Evolutionary conservation across 1,139 yeast genomes (phyloP).

Genomic region (Hansenula sp.): DNA sequence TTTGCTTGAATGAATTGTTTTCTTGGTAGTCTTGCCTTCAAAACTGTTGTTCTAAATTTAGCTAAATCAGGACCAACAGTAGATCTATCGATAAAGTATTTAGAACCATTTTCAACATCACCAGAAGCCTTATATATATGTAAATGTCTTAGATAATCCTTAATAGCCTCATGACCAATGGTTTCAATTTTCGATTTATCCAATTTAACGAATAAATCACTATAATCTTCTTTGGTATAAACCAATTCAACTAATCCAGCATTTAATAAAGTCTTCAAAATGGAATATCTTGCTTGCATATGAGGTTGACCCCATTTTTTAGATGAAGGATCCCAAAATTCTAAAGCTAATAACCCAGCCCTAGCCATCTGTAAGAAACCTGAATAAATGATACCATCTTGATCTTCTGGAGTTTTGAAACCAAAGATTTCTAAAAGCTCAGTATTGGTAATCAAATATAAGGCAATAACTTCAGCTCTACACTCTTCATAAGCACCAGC

Average conservation of each 20-base stretch:
- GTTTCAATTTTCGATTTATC: constrained; percentile 60
- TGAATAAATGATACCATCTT: constrained; percentile 58
- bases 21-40: constrained; percentile 74
- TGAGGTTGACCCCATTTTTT: constrained; percentile 95
- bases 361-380: constrained; percentile 82
- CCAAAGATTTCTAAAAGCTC: constrained; percentile 73
- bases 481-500: constrained; percentile 92
- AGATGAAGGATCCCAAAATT: constrained; percentile 80
- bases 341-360: constrained; percentile 79
- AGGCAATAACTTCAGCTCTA: constrained; percentile 87
- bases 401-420: constrained; percentile 50
- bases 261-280: constrained; percentile 67
- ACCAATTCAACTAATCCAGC: constrained; percentile 59
- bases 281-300: constrained; percentile 88
- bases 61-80: constrained; percentile 62
- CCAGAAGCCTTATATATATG: constrained; percentile 80
- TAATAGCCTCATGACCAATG: constrained; percentile 70
- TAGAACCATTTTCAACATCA: constrained; percentile 59
- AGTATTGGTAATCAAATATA: constrained; percentile 69
- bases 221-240: constrained; percentile 41
- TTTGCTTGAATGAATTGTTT: constrained; percentile 83
- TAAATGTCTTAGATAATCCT: constrained; percentile 64
- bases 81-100: constrained; percentile 63
- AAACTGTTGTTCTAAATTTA: constrained; percentile 61
- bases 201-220: constrained; percentile 57